Evolutionary conservation across 345 rosid genomes (phyloP), one percentile per base, ranked within the genome.

Genomic region (Dovyalis caffra): DNA sequence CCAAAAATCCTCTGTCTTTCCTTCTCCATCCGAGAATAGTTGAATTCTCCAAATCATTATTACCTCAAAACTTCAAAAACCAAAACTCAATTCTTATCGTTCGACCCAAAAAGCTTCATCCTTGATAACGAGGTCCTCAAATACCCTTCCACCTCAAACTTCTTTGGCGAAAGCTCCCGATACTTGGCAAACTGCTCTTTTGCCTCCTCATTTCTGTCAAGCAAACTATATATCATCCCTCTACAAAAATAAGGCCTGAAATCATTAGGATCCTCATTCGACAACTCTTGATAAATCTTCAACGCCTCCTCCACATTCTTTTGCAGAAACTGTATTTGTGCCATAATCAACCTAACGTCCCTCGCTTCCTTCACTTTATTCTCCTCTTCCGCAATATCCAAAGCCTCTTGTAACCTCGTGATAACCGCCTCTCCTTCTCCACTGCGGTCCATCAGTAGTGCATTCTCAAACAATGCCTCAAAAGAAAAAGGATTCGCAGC

Each of bases 391-490:
- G 97, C 97, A 6, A 86, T 70, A 34, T 82, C 81, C 47, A 90
- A 75, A n/a, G 98, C 94, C 78, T 88, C 88, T 64, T 88, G 88
- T 71, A 94, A 84, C 84, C 97, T 87, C 80, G 75, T 77, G 66
- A 88, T 69, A 69, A 88, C 97, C 0, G 86, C 89, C 16, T 90
- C 90, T 64, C 97, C 89, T 78, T 92, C 95, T 66, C 97, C 99
- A 4, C 87, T 78, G 31, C 87, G 79, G 78, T 89, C 94, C 98
- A 91, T 91, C 45, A 91, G 72, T 76, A 94, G 82, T 2, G 98
- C 95, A 40, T 90, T 94, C 88, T 94, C 99, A 45, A 92, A 95
- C 78, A 95, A 77, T 3, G 94, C 97, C 82, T 95, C 97, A n/a
- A 92, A 95, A 18, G 89, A 91, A 21, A 95, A 75, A 5, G 99